Conservation (phyloP, 306 rosid genomes). For the Abrus pulchellus region DNA sequence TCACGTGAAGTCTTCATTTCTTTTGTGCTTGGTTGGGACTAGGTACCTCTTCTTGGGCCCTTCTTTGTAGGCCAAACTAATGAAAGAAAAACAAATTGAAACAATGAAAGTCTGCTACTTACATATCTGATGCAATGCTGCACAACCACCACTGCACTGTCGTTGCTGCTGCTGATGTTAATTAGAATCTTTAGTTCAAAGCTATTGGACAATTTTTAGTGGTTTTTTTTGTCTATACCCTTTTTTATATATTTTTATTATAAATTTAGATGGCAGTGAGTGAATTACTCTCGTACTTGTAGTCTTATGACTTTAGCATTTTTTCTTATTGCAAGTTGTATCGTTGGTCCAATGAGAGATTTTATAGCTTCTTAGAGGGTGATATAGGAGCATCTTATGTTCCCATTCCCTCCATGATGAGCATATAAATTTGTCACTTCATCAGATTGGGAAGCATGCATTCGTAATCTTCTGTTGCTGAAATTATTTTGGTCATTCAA, state of each 20-base stretch:
- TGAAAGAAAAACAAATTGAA: slow-evolving; percentile 46
- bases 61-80: slow-evolving; percentile 57
- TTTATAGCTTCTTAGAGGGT: slow-evolving; percentile 48
- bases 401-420: slow-evolving; percentile 29
- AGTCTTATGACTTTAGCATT: slow-evolving; percentile 22
- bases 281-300: slow-evolving; percentile 37
- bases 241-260: no score
- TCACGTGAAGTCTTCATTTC: slow-evolving; percentile 75
- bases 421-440: slow-evolving; percentile 36
- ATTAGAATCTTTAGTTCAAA: slow-evolving; percentile 55
- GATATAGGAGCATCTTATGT: slow-evolving; percentile 38
- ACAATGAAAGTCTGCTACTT: slow-evolving; percentile 49
- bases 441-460: slow-evolving; percentile 24
- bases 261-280: slow-evolving; percentile 30
- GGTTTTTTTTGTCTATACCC: slow-evolving; percentile 52
- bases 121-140: slow-evolving; percentile 49
- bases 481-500: not conserved
- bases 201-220: slow-evolving; percentile 59
- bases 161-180: slow-evolving; percentile 22
- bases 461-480: not conserved
- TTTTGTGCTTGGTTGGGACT: slow-evolving; percentile 61
- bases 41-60: slow-evolving; percentile 62
- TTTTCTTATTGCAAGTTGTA: slow-evolving; percentile 53
- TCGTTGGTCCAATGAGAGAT: slow-evolving; percentile 46
- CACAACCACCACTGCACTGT: slow-evolving; percentile 35